Percentiles rank a stretch among this genome's conserved stretches.
Evolutionary conservation across 495 filamentous ascomycete species (phyloP).

Genomic region (Elasticomyces elasticus): DNA sequence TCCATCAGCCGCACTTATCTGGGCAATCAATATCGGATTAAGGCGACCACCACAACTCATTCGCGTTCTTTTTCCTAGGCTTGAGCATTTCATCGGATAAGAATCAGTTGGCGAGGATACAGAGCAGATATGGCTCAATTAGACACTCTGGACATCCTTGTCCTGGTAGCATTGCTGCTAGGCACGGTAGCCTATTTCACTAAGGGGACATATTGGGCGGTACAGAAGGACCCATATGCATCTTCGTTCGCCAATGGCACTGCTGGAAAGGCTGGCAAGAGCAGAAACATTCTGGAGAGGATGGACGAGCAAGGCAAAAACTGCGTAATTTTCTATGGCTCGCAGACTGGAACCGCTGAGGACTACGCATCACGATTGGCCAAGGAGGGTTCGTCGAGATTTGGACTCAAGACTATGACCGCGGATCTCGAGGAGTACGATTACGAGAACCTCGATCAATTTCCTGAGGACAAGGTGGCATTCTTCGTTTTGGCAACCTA

Average conservation of each 20-base stretch:
- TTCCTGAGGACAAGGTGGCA: conserved; percentile 81
- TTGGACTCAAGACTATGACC: conserved; percentile 96
- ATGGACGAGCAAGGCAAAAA: conserved; percentile 95
- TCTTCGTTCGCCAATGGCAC: conserved; percentile 58
- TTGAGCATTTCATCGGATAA: background rate
- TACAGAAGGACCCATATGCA: conserved; percentile 80
- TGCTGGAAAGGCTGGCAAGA: conserved; percentile 68
- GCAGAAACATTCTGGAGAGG: conserved; percentile 85
- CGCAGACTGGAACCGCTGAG: conserved; percentile 96
- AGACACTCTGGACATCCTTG: conserved; percentile 86
- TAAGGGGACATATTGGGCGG: conserved; percentile 85
- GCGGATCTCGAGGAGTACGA: conserved; percentile 98
- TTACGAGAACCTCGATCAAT: conserved; percentile 83
- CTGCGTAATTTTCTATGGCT: conserved; percentile 96
- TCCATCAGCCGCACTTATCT: too few species aligned
- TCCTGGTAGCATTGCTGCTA: conserved; percentile 72
- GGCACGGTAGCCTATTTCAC: conserved; percentile 94
- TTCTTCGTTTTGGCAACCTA: conserved; percentile 97
- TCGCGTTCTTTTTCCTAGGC: background rate
- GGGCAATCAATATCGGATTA: background rate
- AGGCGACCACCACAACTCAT: background rate
- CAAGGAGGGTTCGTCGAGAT: conserved; percentile 93
- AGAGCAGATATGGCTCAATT: conserved; percentile 70
- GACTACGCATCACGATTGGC: conserved; percentile 96
- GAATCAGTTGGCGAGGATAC: background rate